Conservation (phyloP, 257 asterid species). For the Pogostemon cablin region DNA sequence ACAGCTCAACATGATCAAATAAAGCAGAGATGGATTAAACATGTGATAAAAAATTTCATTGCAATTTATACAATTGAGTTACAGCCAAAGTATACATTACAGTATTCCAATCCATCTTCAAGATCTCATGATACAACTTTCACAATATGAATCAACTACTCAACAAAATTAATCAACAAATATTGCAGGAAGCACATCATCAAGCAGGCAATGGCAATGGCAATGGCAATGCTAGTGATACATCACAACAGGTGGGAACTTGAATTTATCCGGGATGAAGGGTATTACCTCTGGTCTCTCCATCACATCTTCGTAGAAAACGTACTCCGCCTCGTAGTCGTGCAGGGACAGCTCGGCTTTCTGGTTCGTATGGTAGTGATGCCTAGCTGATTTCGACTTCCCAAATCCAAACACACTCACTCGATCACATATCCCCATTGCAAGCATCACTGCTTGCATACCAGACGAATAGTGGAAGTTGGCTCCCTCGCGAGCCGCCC, state of each 20-base stretch:
- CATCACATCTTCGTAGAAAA: constrained; percentile 67
- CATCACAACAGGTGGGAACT: constrained; percentile 65
- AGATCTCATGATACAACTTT: neutral
- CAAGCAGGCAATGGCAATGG: neutral
- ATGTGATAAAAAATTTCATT: constrained; percentile 13
- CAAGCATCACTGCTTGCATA: constrained; percentile 89
- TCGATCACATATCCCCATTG: constrained; percentile 82
- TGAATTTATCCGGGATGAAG: constrained; percentile 68
- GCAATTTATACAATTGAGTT: constrained; percentile 36
- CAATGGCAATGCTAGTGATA: constrained; percentile 48
- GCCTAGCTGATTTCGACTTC: constrained; percentile 65
- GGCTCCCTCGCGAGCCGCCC: constrained; percentile 62
- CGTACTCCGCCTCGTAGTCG: constrained; percentile 95
- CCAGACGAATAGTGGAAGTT: constrained; percentile 96
- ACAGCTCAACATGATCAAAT: too few relatives aligned
- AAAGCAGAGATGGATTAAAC: neutral
- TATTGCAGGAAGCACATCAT: constrained; percentile 10
- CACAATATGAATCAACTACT: constrained; percentile 10
- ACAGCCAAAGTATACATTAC: constrained; percentile 16
- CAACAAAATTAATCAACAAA: constrained; percentile 16
- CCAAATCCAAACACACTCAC: constrained; percentile 90
- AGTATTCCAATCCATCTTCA: neutral
- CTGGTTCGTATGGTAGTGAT: constrained; percentile 93
- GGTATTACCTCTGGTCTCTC: constrained; percentile 62
- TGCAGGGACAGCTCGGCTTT: constrained; percentile 77